Evolutionary conservation across 2,329 filamentous ascomycete species (phyloP).

Genomic region (Cladosporium sp.): DNA sequence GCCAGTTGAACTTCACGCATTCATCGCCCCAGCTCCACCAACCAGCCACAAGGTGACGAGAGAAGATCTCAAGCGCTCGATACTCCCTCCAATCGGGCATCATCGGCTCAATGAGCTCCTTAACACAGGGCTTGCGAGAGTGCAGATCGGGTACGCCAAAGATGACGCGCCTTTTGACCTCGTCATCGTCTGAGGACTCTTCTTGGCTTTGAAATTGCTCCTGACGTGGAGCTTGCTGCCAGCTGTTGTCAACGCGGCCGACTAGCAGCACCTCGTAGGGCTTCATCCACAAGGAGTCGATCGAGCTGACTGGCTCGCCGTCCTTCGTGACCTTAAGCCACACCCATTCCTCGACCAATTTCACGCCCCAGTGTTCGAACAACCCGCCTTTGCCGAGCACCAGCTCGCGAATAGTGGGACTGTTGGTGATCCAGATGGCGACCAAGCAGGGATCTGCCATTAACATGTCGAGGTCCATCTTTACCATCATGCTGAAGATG

Average conservation of each 20-base stretch:
- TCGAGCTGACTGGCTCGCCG: slow-evolving; percentile 58
- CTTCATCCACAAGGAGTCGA: slow-evolving; percentile 61
- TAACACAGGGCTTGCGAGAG: slow-evolving; percentile 70
- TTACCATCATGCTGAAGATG: slow-evolving; percentile 36
- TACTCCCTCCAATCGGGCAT: slow-evolving; percentile 43
- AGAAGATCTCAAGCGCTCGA: slow-evolving; percentile 67
- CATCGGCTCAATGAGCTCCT: slow-evolving; percentile 52
- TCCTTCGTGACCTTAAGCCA: slow-evolving; percentile 67
- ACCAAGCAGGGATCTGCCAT: slow-evolving; percentile 53
- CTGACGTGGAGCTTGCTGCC: slow-evolving; percentile 3
- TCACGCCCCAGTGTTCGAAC: slow-evolving; percentile 61
- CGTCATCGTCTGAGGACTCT: slow-evolving; percentile 9
- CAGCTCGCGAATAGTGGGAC: slow-evolving; percentile 48
- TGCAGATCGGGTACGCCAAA: slow-evolving; percentile 69
- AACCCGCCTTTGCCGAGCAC: slow-evolving; percentile 52
- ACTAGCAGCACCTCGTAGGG: slow-evolving; percentile 71
- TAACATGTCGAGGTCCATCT: slow-evolving; percentile 46
- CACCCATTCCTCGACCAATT: slow-evolving; percentile 63
- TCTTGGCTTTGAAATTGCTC: not conserved
- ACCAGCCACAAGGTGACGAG: slow-evolving; percentile 63
- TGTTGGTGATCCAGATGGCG: slow-evolving; percentile 75
- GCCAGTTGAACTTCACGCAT: slow-evolving; percentile 61
- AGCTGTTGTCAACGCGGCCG: slow-evolving; percentile 33
- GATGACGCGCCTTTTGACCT: slow-evolving; percentile 49
- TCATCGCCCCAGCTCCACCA: slow-evolving; percentile 80